phyloP scores from a whole-genome alignment of 805 yeast species.

The Kodamaea restingae region DNA sequence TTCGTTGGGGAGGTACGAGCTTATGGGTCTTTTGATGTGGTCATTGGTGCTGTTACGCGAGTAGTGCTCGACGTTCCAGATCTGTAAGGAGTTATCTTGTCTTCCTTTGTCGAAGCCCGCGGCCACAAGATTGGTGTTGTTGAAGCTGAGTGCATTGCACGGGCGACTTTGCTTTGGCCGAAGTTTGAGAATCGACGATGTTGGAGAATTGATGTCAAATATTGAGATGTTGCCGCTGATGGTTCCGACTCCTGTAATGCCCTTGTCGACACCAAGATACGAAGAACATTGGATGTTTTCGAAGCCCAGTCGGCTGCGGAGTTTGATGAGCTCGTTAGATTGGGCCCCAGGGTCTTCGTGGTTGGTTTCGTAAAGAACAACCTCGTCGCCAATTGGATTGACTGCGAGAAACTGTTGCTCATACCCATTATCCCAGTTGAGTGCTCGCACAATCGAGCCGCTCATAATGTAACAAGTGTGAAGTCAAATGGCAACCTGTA shows the following conservation, averaged over 20 bases:
- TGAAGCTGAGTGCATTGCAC: conserved; percentile 72
- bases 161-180: conserved; percentile 67
- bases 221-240: conserved; percentile 62
- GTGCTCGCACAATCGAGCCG: conserved; percentile 57
- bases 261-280: conserved; percentile 52
- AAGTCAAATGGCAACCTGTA: neutral
- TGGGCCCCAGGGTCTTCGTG: conserved; percentile 46
- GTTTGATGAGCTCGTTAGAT: conserved; percentile 46
- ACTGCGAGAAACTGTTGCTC: conserved; percentile 62
- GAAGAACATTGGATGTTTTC: conserved; percentile 64
- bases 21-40: conserved; percentile 49
- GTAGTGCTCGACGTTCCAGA: conserved; percentile 74
- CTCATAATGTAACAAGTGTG: no score
- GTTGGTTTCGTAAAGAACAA: conserved; percentile 57
- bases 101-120: conserved; percentile 77
- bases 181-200: conserved; percentile 37
- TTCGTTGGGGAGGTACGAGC: conserved; percentile 67
- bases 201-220: conserved; percentile 50
- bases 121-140: conserved; percentile 59
- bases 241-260: conserved; percentile 71
- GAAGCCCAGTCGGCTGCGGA: conserved; percentile 58
- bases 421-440: conserved; percentile 54
- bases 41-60: conserved; percentile 44
- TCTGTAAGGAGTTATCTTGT: conserved; percentile 68
- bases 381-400: conserved; percentile 78